Conservation (phyloP, 805 yeast genomes). For the Candida mattraensis region DNA sequence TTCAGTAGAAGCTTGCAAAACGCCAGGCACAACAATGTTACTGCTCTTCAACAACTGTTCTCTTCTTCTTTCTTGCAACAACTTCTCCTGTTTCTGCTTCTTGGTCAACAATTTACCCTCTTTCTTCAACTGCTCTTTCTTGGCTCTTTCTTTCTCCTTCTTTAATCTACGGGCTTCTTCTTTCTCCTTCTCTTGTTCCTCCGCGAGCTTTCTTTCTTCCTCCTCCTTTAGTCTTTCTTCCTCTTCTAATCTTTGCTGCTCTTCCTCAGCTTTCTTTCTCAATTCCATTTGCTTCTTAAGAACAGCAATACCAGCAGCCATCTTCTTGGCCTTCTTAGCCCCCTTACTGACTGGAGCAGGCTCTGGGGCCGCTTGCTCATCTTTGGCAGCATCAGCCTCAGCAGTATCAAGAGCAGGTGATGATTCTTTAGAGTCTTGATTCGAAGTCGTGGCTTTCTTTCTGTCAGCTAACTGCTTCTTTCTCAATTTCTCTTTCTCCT, state of each 20-base stretch:
- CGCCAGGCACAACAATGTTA: constrained; percentile 72
- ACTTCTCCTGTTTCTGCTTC: constrained; percentile 93
- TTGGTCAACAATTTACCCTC: constrained; percentile 94
- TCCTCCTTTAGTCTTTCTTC: constrained; percentile 53
- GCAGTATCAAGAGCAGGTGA: constrained; percentile 16
- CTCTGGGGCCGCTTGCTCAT: constrained; percentile 40
- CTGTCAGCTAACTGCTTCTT: constrained; percentile 88
- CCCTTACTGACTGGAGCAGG: constrained; percentile 38
- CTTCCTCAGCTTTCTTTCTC: constrained; percentile 85
- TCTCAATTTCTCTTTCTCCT: constrained; percentile 84
- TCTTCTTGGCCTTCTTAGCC: constrained; percentile 56
- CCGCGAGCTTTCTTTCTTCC: constrained; percentile 50
- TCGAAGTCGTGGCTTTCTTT: constrained; percentile 59
- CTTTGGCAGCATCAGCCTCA: constrained; percentile 35
- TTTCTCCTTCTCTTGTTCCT: constrained; percentile 63
- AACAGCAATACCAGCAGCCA: constrained; percentile 89
- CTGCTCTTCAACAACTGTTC: constrained; percentile 77
- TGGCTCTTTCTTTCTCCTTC: constrained; percentile 84
- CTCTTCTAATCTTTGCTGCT: constrained; percentile 68
- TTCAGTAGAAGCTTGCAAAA: constrained; percentile 23
- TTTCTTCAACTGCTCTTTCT: constrained; percentile 88
- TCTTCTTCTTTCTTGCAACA: constrained; percentile 82
- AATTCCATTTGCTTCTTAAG: constrained; percentile 86
- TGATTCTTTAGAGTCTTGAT: constrained; percentile 16
- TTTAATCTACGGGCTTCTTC: constrained; percentile 63